Base-by-base conservation (phyloP, 768 basidiomycete genomes). In the Lyophyllum shimeji region DNA sequence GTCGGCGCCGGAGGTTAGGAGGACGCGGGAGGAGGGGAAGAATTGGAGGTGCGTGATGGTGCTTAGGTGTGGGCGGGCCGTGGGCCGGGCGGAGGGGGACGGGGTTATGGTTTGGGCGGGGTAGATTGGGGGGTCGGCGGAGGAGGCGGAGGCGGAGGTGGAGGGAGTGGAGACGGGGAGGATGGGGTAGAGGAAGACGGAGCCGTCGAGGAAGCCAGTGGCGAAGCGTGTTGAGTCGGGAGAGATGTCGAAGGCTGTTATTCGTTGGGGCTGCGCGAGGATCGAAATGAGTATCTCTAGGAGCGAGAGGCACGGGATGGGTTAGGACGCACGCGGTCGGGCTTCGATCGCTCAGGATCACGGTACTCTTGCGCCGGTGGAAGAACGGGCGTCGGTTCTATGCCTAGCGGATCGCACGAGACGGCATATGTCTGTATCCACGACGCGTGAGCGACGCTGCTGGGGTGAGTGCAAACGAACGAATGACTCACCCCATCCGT, bases 1-100 rank as follows among this genome's bases (percentile, higher is more conserved):
- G 66, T 92, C 89, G 4, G 81, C 80, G 0, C 87, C 83, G 0
- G 84, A 76, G 5, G 88, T 82, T 9, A 95, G 77, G 1, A 92
- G 73, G 15, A 92, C 90, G 39, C 84, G 76, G 11, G 82, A 85
- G 0, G 86, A 89, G 1, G 87, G 87, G 69, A 89, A 87, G 75
- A 86, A 87, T 42, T 74, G 76, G 24, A 87, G 68, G 20, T 78
- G 76, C 2, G 80, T 80, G n/a, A 83, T 74, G 1, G 78, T 77
- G 69, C 81, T 84, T 18, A 81, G 69, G 60, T 86, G 83, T 0
- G 77, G 69, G 53, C 70, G 71, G 23, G 75, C 72, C 20, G 67
- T 71, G 20, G 66, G 63, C 44, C 68, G 71, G 39, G 60, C 52
- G 21, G 71, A 69, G 9, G 65, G 69, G 39, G 65, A 57, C 27